Percentiles rank a stretch among this genome's conserved stretches.
These are phyloP conservation scores for Sutorius australiensis DNA, from an alignment of 768 basidiomycete species.

Conservation along the genomic window DNA sequence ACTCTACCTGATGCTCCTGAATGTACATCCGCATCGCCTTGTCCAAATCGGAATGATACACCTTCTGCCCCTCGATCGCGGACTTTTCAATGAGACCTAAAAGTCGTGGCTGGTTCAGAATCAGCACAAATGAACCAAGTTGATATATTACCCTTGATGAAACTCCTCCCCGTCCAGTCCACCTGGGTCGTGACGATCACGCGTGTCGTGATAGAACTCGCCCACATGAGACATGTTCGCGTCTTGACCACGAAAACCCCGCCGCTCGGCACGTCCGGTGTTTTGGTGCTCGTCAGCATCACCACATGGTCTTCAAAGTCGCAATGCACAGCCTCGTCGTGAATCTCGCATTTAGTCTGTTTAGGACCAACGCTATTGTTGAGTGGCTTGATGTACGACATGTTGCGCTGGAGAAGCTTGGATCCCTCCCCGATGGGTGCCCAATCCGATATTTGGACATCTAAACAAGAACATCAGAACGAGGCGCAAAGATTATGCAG, in stretches of 20 bases:
- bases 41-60: slow-evolving; percentile 80
- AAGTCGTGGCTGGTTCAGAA: slow-evolving; percentile 1
- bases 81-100: slow-evolving; percentile 91
- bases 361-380: slow-evolving; percentile 86
- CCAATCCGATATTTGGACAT: slow-evolving; percentile 97
- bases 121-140: neutral
- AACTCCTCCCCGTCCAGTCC: slow-evolving; percentile 95
- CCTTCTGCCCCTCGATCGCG: slow-evolving; percentile 87
- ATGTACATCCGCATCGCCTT: slow-evolving; percentile 86
- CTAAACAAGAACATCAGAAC: slow-evolving; percentile 38
- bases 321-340: slow-evolving; percentile 74
- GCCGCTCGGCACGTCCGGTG: slow-evolving; percentile 94
- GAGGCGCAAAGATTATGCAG: too few relatives aligned
- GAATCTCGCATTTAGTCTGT: slow-evolving; percentile 93
- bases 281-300: slow-evolving; percentile 84
- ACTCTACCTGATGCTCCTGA: slow-evolving; percentile 83
- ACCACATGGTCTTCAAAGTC: slow-evolving; percentile 83
- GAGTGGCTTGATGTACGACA: slow-evolving; percentile 96
- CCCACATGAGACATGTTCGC: slow-evolving; percentile 93
- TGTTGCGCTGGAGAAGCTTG: slow-evolving; percentile 76
- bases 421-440: slow-evolving; percentile 58
- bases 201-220: slow-evolving; percentile 67
- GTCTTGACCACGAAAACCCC: slow-evolving; percentile 93
- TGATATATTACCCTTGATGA: slow-evolving; percentile 73
- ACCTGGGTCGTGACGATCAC: slow-evolving; percentile 88